Base-by-base conservation (phyloP, 1,284 basidiomycete genomes). In the Schizophyllum amplum region DNA sequence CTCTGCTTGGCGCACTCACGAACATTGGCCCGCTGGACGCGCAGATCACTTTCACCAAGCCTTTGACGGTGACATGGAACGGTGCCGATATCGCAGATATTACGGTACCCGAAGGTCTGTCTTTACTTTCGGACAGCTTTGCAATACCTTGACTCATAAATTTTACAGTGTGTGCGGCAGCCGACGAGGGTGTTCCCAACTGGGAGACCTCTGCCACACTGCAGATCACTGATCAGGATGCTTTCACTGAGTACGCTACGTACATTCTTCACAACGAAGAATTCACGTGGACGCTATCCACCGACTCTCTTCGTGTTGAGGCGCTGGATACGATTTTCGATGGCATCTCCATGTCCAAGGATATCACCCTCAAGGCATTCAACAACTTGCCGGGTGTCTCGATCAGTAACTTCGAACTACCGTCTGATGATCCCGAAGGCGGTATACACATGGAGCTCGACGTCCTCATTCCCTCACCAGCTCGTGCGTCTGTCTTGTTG, bases 201-300 rank as follows among this genome's bases (percentile, higher is more conserved):
- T 84, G 87, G 60, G 65, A 71, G 47, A 73, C 83, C 0, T 77
- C 68, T 52, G 83, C 73, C 26, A 72, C 64, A n/a, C 66, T 87
- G 24, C 74, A 72, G 1, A 87, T 87, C 56, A 84, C 76, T 1
- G 73, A 86, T 59, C 64, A 71, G 51, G 67, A 6, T 42, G 81
- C 80, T 57, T 92, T 91, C 67, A 86, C 86, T 1, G 70, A 75
- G 13, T 90, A 88, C 66, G 80, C 88, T 1, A 83, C 76, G 1
- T 85, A 77, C 69, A 69, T 90, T 58, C 71, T 90, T 48, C 84
- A 89, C 64, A 84, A 83, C 59, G 76, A 79, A 11, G 73, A 69
- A 56, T 91, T 91, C 65, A 77, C 79, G 7, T 91, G 89, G 88
- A 84, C 77, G 1, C 83, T 92, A 52, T 83, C 81, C 17, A 86